Evolutionary conservation across 257 asterid species (phyloP).

Genomic region (Fraxinus anomala): DNA sequence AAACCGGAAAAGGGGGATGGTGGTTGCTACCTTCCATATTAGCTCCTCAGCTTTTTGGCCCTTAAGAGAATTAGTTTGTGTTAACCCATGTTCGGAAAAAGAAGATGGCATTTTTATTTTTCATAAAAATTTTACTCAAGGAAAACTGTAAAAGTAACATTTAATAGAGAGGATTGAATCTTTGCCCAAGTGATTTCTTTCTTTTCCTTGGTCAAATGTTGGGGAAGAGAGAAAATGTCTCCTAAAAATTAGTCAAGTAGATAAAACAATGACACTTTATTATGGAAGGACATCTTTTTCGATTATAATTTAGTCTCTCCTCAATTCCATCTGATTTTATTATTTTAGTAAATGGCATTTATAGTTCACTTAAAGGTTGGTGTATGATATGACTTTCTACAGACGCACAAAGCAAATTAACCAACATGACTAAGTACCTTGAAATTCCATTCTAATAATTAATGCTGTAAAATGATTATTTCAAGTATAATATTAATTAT

Average conservation of each 20-base stretch:
- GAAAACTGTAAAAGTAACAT: neutral
- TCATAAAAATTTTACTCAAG: neutral
- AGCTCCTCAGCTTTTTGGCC: neutral
- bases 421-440: neutral
- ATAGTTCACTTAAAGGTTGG: neutral
- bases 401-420: no score
- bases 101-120: neutral
- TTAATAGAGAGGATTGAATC: neutral
- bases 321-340: neutral
- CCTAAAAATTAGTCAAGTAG: neutral
- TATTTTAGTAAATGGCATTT: neutral
- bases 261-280: neutral
- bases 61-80: neutral
- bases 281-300: neutral
- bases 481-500: neutral
- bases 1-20: neutral
- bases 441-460: neutral
- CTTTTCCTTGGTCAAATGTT: neutral
- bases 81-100: neutral
- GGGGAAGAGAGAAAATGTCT: neutral
- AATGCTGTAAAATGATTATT: neutral
- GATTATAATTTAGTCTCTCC: neutral
- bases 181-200: neutral
- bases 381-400: no score
- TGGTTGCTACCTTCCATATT: neutral